Percentiles rank a stretch among this genome's conserved stretches.
These are phyloP conservation scores for Floccularia luteovirens DNA, from an alignment of 768 basidiomycete species.

Conservation along the genomic window DNA sequence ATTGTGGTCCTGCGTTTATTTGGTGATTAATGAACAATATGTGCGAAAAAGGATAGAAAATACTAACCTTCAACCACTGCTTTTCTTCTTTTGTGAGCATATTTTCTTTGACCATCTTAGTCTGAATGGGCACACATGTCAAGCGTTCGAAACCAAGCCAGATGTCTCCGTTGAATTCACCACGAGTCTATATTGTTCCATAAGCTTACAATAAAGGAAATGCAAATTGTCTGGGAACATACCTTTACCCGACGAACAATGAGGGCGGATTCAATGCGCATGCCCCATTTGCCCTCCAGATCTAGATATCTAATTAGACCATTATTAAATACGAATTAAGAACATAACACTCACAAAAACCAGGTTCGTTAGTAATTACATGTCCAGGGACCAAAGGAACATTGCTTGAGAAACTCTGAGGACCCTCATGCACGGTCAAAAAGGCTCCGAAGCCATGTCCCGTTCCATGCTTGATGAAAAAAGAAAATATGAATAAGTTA, in stretches of 20 bases:
- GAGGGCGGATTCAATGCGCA: slow-evolving; percentile 87
- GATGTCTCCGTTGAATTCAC: slow-evolving; percentile 59
- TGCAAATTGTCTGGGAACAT: slow-evolving; percentile 14
- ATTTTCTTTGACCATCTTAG: slow-evolving; percentile 75
- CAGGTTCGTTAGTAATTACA: slow-evolving; percentile 92
- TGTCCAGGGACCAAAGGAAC: slow-evolving; percentile 77
- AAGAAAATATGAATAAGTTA: slow-evolving; percentile 3
- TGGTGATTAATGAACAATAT: slow-evolving; percentile 1
- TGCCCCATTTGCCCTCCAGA: slow-evolving; percentile 74
- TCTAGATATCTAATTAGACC: slow-evolving; percentile 31
- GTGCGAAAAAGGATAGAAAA: background rate
- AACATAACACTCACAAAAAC: slow-evolving; percentile 59
- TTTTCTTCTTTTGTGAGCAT: slow-evolving; percentile 85
- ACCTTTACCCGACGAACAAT: slow-evolving; percentile 60
- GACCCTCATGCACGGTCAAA: slow-evolving; percentile 80
- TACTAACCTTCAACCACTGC: slow-evolving; percentile 71
- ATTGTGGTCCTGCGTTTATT: slow-evolving; percentile 84
- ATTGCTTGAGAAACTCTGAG: slow-evolving; percentile 66
- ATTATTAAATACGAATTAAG: slow-evolving; percentile 4
- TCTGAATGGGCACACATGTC: slow-evolving; percentile 92
- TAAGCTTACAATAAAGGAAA: background rate
- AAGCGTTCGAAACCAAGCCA: slow-evolving; percentile 92
- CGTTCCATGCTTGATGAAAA: slow-evolving; percentile 69
- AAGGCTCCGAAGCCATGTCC: slow-evolving; percentile 89
- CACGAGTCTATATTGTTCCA: slow-evolving; percentile 47